Evolutionary conservation across 2,329 filamentous ascomycete genomes (phyloP), one percentile per base, ranked within the genome.

Genomic region (Cladosporium sp.): DNA sequence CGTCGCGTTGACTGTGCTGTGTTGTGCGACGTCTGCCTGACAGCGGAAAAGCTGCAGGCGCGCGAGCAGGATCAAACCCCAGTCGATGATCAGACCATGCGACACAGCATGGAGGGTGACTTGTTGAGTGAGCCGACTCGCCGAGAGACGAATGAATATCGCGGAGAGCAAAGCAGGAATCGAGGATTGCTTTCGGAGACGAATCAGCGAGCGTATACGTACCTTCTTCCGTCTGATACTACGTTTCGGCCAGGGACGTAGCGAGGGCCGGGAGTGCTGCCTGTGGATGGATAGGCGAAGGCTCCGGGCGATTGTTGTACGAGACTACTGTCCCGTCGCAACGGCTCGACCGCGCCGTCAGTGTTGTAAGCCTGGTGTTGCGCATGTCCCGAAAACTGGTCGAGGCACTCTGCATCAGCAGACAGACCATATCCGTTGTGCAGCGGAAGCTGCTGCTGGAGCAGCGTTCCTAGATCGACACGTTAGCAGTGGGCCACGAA

Each of bases 161-260:
- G 67, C 70, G 68, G 71, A 69, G 66, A 63, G 73, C 25, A 36
- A 36, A 51, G 50, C 14, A 47, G 52, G 47, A 30, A 37, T 49
- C 36, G 51, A 51, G 51, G 37, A 37, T 45, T 37, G 55, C 34
- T 25, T 51, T 30, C 28, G 40, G 36, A 17, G 42, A 49, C 30
- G 42, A 49, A 56, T 49, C 54, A 52, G 30, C 17, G 37, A 2
- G 50, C 22, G n/a, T 69, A 61, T 69, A 83, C 82, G 79, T 81
- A 84, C 82, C 76, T 77, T 72, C 76, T 68, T 52, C 59, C 73
- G 72, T 84, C 80, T 66, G 78, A 74, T 72, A 76, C 72, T 65
- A 74, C 71, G 77, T 78, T 73, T 73, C 78, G 79, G 71, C 76
- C 76, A 73, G 78, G 67, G 69, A 76, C 75, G 76, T 80, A 83